phyloP scores from a whole-genome alignment of 805 yeast genomes.

The Allodekkera sacchari region DNA sequence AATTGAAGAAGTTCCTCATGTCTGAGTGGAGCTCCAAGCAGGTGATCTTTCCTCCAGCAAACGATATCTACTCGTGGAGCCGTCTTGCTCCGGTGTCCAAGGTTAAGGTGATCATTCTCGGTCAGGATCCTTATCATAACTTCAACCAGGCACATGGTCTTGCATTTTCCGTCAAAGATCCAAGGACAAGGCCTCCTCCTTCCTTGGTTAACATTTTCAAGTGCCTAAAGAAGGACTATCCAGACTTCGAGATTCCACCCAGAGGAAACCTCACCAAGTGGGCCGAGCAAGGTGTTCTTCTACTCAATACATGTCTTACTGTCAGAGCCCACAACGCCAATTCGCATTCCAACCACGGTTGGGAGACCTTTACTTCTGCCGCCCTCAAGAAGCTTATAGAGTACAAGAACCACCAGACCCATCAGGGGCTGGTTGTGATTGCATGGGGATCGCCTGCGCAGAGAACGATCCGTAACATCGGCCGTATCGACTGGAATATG shows the following conservation, averaged over 20 bases:
- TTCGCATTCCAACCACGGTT: constrained; percentile 83
- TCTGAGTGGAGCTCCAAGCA: constrained; percentile 32
- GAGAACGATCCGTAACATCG: constrained; percentile 24
- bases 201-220: constrained; percentile 83
- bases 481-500: constrained; percentile 21
- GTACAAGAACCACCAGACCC: constrained; percentile 31
- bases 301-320: constrained; percentile 82
- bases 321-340: constrained; percentile 91
- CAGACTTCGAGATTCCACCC: constrained; percentile 54
- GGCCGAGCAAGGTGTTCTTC: constrained; percentile 81
- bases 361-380: constrained; percentile 84
- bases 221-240: constrained; percentile 57
- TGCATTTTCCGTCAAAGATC: constrained; percentile 85
- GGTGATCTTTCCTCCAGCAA: constrained; percentile 67
- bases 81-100: constrained; percentile 67
- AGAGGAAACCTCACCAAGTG: constrained; percentile 71
- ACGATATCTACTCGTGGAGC: constrained; percentile 87
- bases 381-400: constrained; percentile 48
- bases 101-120: constrained; percentile 74
- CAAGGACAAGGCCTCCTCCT: constrained; percentile 77
- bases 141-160: constrained; percentile 91
- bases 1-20: constrained; percentile 55
- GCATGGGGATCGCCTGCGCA: constrained; percentile 49
- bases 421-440: constrained; percentile 58
- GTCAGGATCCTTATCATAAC: constrained; percentile 97